Percentiles rank a stretch among this genome's conserved stretches.
phyloP scores from a whole-genome alignment of 805 yeast genomes.

The Ogataea zsoltii region DNA sequence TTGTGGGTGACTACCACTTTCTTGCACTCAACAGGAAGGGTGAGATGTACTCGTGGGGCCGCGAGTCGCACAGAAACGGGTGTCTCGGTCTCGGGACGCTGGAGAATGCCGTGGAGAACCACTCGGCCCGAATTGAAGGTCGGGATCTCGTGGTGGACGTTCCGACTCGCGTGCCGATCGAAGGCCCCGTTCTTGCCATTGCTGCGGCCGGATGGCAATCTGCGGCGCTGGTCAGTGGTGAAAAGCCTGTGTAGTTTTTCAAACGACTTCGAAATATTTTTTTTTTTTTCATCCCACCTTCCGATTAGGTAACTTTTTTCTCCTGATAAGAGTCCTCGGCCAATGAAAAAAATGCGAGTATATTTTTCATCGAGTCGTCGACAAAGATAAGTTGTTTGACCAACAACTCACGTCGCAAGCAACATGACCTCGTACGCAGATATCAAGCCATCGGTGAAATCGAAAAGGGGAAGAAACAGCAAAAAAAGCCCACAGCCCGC shows the following conservation, averaged over 20 bases:
- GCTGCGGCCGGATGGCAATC: slow-evolving; percentile 85
- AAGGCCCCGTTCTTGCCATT: slow-evolving; percentile 55
- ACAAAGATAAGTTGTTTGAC: too few species aligned
- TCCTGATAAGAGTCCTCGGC: slow-evolving; percentile 7
- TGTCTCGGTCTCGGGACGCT: slow-evolving; percentile 64
- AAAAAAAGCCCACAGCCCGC: background rate
- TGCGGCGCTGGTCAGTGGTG: slow-evolving; percentile 54
- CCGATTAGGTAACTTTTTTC: background rate
- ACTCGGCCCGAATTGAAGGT: slow-evolving; percentile 33
- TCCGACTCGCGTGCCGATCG: slow-evolving; percentile 43
- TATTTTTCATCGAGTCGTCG: too few species aligned
- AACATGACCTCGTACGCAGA: slow-evolving; percentile 22
- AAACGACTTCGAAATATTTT: too few species aligned
- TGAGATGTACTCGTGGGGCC: slow-evolving; percentile 64
- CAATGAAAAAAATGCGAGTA: slow-evolving; percentile 1
- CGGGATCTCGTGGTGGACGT: slow-evolving; percentile 36
- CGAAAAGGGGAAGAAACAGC: slow-evolving; percentile 20
- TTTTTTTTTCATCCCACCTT: background rate
- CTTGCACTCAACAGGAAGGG: slow-evolving; percentile 65
- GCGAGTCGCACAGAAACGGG: slow-evolving; percentile 62
- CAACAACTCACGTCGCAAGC: too few species aligned
- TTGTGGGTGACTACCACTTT: slow-evolving; percentile 71
- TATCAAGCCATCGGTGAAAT: slow-evolving; percentile 19
- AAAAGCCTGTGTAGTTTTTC: too few species aligned
- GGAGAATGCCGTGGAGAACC: slow-evolving; percentile 10